Percentiles rank a stretch among this genome's conserved stretches.
Evolutionary conservation across 164 flowering plant species (phyloP).

Genomic region (Litsea cubeba): DNA sequence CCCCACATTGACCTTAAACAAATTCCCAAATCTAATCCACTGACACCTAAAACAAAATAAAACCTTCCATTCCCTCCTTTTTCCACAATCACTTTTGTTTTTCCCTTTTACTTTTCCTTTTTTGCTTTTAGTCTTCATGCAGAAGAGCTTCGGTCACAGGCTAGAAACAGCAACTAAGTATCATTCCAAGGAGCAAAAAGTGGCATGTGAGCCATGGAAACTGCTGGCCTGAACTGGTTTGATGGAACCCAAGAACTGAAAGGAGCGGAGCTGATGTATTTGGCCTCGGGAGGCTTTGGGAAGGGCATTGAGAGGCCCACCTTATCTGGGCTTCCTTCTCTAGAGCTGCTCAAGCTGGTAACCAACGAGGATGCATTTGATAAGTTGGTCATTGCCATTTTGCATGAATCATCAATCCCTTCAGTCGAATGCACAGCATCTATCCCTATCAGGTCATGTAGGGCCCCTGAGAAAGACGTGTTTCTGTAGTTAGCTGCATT

Average conservation of each 20-base stretch:
- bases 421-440: constrained; percentile 23
- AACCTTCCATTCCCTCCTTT: background rate
- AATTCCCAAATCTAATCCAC: background rate
- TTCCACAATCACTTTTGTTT: background rate
- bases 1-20: constrained; percentile 2
- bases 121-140: constrained; percentile 21
- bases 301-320: constrained; percentile 30
- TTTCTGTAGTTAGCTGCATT: constrained; percentile 17
- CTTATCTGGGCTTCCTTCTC: constrained; percentile 71
- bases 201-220: constrained; percentile 61
- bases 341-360: constrained; percentile 62
- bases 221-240: constrained; percentile 39
- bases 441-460: constrained; percentile 47
- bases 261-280: constrained; percentile 19
- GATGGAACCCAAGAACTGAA: constrained; percentile 49
- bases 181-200: constrained; percentile 82
- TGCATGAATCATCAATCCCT: constrained; percentile 29
- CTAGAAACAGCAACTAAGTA: constrained; percentile 20
- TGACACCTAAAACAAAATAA: background rate
- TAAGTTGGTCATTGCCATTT: constrained; percentile 28
- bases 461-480: constrained; percentile 29
- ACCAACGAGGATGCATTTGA: constrained; percentile 61
- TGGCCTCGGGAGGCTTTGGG: constrained; percentile 34
- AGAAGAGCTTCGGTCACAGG: constrained; percentile 6
- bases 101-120: background rate